Base-by-base conservation (phyloP, 2,329 filamentous ascomycete species). In the Seiridium cupressi region DNA sequence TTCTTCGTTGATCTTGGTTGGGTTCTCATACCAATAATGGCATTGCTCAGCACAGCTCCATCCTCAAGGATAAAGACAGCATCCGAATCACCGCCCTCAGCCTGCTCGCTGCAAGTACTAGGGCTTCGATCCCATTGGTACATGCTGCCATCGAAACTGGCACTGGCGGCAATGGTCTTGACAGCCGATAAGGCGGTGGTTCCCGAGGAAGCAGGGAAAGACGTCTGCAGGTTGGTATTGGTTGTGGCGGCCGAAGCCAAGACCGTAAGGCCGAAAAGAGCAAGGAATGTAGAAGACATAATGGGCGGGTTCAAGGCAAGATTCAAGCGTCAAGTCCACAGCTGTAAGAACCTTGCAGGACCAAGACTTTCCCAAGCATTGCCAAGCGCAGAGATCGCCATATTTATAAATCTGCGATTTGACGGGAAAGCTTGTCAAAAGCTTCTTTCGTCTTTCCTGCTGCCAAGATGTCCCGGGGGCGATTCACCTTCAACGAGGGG, bases 131-230 rank as follows among this genome's bases (percentile, higher is more conserved):
- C 66, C 65, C 65, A 69, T 35, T 68, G 65, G 34, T 59, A 38
- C 78, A 81, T 80, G 13, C 73, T 75, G 51, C 81, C 80, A 65
- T 84, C 80, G 64, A 81, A 81, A 40, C 65, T 71, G 46, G 71
- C 71, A 31, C 75, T 75, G 8, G 78, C 77, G 1, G 76, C 72
- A 61, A 82, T 75, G 31, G 78, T 78, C 64, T 77, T 70, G 6
- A 70, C 75, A 10, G 77, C 77, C n/a, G 70, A 61, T 35, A 81
- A 70, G 57, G 68, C 70, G 6, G 73, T 76, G 32, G 74, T 77
- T 26, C 75, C 74, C 26, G 76, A 74, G 10, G 78, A 72, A 0
- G 68, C 69, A 35, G 78, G 77, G 57, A 81, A 69, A 13, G 58
- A 53, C 26, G 64, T 68, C 38, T 68, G 66, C 34, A 69, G 59